Conservation (phyloP, 192 early-diverging fungal genomes). For the Chytriomyces sp. region DNA sequence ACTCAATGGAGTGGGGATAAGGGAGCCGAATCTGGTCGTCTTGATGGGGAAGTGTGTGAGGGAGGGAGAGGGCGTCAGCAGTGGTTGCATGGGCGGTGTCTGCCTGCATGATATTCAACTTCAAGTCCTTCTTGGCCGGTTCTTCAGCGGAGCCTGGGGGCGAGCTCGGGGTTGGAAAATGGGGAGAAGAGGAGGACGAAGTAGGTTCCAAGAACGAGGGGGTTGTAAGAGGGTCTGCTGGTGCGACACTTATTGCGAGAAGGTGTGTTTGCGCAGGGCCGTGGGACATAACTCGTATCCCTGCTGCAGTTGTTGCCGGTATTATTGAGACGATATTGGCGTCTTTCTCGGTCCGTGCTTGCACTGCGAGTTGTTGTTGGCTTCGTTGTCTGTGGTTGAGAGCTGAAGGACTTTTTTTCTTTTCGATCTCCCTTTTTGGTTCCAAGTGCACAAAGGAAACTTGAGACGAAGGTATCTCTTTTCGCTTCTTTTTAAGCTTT, state of each 20-base stretch:
- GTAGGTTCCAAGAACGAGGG: neutral
- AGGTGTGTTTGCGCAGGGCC: too few species aligned
- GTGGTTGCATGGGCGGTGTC: neutral
- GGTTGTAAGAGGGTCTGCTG: neutral
- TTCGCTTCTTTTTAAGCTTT: neutral
- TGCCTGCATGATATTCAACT: neutral
- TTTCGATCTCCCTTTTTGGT: too few species aligned
- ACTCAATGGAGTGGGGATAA: neutral
- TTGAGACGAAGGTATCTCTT: too few species aligned
- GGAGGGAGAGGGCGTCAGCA: conserved; percentile 1
- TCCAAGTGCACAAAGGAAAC: too few species aligned
- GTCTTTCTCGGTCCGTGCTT: too few species aligned
- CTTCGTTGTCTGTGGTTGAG: too few species aligned
- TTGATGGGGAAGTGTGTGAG: neutral
- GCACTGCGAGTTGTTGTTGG: too few species aligned
- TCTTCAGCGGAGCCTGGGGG: neutral
- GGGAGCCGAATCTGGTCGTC: neutral
- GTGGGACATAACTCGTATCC: too few species aligned
- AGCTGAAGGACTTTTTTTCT: too few species aligned
- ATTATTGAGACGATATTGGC: too few species aligned
- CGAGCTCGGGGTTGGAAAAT: conserved; percentile 24
- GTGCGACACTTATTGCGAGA: too few species aligned
- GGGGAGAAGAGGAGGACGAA: conserved; percentile 10
- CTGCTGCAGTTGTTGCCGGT: too few species aligned
- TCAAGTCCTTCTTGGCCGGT: neutral